phyloP scores from a whole-genome alignment of 2,329 filamentous ascomycete species.

The Pseudogymnoascus sp. region DNA sequence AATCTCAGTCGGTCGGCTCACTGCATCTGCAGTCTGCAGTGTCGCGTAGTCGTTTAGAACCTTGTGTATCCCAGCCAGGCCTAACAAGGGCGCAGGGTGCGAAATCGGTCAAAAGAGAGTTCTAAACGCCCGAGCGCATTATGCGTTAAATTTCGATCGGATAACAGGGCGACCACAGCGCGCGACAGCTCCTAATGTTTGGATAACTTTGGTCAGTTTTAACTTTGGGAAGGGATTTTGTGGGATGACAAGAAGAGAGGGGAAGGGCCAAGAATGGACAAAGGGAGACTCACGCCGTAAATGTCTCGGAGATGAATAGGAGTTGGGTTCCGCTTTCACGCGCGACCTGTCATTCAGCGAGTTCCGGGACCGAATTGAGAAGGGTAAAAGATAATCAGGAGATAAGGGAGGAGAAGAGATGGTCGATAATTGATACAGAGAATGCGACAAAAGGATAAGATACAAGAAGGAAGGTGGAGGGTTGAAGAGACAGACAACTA shows the following conservation, averaged over 20 bases:
- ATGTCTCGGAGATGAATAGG: constrained; percentile 7
- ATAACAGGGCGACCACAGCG: not conserved
- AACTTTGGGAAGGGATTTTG: not conserved
- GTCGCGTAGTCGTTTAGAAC: not conserved
- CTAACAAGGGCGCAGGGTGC: not conserved
- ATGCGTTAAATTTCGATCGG: constrained; percentile 4
- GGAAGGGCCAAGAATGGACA: not conserved
- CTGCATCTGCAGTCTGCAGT: constrained; percentile 6
- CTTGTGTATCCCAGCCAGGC: not conserved
- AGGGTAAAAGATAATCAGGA: constrained; percentile 3
- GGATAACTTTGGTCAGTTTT: constrained; percentile 2
- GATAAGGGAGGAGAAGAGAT: not conserved
- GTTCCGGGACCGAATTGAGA: constrained; percentile 1
- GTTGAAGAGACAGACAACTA: not conserved
- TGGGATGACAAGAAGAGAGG: not conserved
- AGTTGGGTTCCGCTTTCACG: not conserved
- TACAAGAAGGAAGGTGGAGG: not conserved
- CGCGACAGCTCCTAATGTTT: not conserved
- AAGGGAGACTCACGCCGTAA: not conserved
- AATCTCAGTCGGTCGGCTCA: not conserved
- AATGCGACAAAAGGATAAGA: not conserved
- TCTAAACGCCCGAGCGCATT: constrained; percentile 6
- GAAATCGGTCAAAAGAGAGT: constrained; percentile 5
- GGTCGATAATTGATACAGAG: not conserved
- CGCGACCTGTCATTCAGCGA: not conserved